These are phyloP conservation scores for Cucurbitaria berberidis DNA, from an alignment of 2,329 filamentous ascomycete genomes.

Conservation along the genomic window DNA sequence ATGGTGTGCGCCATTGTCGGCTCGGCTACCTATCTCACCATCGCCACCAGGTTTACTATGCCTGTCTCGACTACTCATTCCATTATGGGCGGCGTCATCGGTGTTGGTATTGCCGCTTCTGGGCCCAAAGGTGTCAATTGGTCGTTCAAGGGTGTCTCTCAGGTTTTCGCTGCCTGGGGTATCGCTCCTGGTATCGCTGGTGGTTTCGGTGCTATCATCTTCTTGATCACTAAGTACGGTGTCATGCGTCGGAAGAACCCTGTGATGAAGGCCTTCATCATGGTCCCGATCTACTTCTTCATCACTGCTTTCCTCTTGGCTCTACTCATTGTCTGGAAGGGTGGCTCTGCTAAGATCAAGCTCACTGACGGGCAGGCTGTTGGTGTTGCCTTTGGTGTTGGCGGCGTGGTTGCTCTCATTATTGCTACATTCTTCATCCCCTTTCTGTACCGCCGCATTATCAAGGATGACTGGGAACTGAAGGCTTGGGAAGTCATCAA, in stretches of 20 bases:
- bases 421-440: constrained; percentile 63
- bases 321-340: constrained; percentile 54
- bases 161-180: constrained; percentile 66
- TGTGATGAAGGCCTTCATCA: constrained; percentile 54
- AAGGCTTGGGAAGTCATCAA: constrained; percentile 61
- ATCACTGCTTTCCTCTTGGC: constrained; percentile 61
- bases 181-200: constrained; percentile 65
- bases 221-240: constrained; percentile 63
- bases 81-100: constrained; percentile 51
- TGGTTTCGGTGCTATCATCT: constrained; percentile 61
- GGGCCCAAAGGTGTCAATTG: constrained; percentile 62
- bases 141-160: constrained; percentile 62
- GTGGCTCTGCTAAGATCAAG: constrained; percentile 53
- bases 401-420: constrained; percentile 58
- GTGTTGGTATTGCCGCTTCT: constrained; percentile 58
- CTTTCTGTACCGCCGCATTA: constrained; percentile 64
- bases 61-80: constrained; percentile 63
- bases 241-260: constrained; percentile 63
- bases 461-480: constrained; percentile 67
- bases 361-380: constrained; percentile 58
- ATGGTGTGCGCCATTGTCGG: constrained; percentile 63
- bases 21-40: constrained; percentile 59
- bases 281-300: constrained; percentile 64
- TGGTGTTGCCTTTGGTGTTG: constrained; percentile 62
- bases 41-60: constrained; percentile 59